Evolutionary conservation across 306 rosid species (phyloP).

Genomic region (Lithocarpus polystachyus): DNA sequence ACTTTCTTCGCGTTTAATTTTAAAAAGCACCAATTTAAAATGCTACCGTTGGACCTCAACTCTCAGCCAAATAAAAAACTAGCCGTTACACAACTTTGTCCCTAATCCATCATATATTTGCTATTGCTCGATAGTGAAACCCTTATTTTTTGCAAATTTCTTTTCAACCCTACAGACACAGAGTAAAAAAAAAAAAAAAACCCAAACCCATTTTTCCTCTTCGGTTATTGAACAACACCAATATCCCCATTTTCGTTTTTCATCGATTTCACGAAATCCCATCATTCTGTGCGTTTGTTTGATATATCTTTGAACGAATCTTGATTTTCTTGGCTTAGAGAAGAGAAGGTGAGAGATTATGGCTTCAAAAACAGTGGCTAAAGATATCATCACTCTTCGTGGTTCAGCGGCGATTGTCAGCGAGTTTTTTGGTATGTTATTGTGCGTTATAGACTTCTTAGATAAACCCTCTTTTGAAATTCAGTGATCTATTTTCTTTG

Average conservation of each 20-base stretch:
- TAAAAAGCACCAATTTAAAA: slow-evolving; percentile 21
- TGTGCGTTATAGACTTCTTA: background rate
- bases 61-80: slow-evolving; percentile 5
- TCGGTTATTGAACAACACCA: background rate
- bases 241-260: background rate
- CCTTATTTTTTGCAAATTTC: background rate
- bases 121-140: too few relatives aligned
- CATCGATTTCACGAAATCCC: background rate
- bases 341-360: slow-evolving; percentile 7
- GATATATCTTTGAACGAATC: background rate
- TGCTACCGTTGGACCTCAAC: slow-evolving; percentile 25
- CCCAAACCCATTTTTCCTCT: background rate
- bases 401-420: slow-evolving; percentile 97
- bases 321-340: background rate
- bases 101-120: slow-evolving; percentile 11
- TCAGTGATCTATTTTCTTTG: background rate
- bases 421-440: slow-evolving; percentile 82
- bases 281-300: background rate
- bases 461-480: background rate
- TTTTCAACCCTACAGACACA: background rate
- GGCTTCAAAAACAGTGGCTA: slow-evolving; percentile 76
- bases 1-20: slow-evolving; percentile 1
- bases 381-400: slow-evolving; percentile 92
- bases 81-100: slow-evolving; percentile 32
- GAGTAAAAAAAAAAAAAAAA: background rate